Conservation (phyloP, 352 stramenopile species). For the Thraustotheca clavata region DNA sequence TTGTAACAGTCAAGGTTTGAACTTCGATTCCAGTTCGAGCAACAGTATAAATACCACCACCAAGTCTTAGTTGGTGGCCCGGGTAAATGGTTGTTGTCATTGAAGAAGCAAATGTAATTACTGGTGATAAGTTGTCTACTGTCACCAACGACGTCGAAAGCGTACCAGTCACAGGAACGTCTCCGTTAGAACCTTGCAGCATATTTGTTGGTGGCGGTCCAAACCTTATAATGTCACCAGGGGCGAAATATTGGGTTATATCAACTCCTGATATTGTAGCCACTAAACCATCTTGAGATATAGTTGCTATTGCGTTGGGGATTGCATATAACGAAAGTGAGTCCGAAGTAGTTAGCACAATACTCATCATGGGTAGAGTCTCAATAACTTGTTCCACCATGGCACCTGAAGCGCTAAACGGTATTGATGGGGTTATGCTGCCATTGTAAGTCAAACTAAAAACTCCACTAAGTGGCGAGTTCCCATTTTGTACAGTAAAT, state of each 20-base stretch:
- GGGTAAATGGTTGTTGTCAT: slow-evolving; percentile 58
- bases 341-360: slow-evolving; percentile 52
- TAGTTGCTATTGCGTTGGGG: slow-evolving; percentile 37
- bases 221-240: slow-evolving; percentile 60
- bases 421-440: slow-evolving; percentile 37
- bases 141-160: slow-evolving; percentile 41
- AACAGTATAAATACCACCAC: slow-evolving; percentile 80
- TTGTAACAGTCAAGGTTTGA: slow-evolving; percentile 56
- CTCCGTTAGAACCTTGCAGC: slow-evolving; percentile 51
- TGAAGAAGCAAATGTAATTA: slow-evolving; percentile 27
- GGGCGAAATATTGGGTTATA: slow-evolving; percentile 53
- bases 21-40: slow-evolving; percentile 86
- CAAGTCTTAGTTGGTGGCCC: slow-evolving; percentile 81
- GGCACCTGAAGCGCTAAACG: slow-evolving; percentile 48
- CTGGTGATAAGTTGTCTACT: slow-evolving; percentile 36
- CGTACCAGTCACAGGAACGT: slow-evolving; percentile 43
- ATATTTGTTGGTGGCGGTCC: slow-evolving; percentile 33
- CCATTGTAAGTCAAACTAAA: slow-evolving; percentile 41
- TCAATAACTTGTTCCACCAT: slow-evolving; percentile 66
- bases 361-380: slow-evolving; percentile 61
- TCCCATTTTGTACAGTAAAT: slow-evolving; percentile 41
- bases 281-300: slow-evolving; percentile 40
- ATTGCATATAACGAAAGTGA: slow-evolving; percentile 49
- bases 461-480: slow-evolving; percentile 35
- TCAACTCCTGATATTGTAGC: slow-evolving; percentile 46